A percentile compares a stretch with the other conserved stretches of the same genome.
phyloP scores from a whole-genome alignment of 768 basidiomycete genomes.

The Podaxis carcinomalis region DNA sequence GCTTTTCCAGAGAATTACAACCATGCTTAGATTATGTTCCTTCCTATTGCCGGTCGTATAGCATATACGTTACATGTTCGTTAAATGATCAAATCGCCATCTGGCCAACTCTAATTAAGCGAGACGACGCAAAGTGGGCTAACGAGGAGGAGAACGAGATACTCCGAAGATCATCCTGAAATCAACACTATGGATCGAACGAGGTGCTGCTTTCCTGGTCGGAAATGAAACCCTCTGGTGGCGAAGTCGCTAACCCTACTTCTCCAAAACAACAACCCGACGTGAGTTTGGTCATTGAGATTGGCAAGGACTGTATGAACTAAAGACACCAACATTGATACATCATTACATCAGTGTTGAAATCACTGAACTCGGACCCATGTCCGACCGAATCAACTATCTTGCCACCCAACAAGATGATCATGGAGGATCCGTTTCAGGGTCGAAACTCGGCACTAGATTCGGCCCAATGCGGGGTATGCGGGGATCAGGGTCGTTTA shows the following conservation, averaged over 20 bases:
- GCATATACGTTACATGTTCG: too few species aligned
- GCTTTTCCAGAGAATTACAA: too few species aligned
- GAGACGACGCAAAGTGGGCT: not conserved
- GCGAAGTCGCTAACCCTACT: too few species aligned
- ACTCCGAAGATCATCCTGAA: not conserved
- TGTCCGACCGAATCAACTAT: not conserved
- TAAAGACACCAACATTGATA: too few species aligned
- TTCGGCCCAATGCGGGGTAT: conserved; percentile 5
- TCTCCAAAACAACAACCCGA: too few species aligned
- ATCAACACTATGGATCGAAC: not conserved
- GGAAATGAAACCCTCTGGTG: not conserved
- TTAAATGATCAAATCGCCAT: not conserved
- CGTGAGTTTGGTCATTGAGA: too few species aligned
- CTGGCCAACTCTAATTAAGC: not conserved
- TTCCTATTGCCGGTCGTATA: too few species aligned
- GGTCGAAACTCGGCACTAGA: not conserved
- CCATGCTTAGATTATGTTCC: too few species aligned
- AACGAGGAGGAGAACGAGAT: not conserved
- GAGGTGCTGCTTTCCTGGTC: not conserved
- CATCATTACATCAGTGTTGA: too few species aligned
- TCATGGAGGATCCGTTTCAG: not conserved
- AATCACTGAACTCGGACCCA: not conserved
- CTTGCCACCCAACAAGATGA: not conserved
- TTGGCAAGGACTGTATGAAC: not conserved
- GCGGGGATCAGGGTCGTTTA: not conserved